These are phyloP conservation scores for Apodospora peruviana DNA, from an alignment of 495 filamentous ascomycete genomes.

Conservation along the genomic window DNA sequence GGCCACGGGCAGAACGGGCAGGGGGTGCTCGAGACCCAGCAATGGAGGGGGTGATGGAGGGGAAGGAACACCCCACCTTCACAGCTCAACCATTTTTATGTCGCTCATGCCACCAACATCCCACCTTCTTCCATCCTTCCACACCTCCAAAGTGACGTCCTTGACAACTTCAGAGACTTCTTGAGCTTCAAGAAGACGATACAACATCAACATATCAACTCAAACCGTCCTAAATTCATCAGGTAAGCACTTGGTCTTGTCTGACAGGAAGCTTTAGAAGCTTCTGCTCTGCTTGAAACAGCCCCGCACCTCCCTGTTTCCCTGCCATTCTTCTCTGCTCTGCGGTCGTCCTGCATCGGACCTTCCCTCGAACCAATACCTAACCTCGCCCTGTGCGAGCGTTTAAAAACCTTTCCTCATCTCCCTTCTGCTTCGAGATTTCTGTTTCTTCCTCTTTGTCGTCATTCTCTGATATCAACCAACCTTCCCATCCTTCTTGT, in stretches of 20 bases:
- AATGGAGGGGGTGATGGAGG: conserved; percentile 2
- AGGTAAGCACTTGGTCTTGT: background rate
- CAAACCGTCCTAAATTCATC: too few relatives aligned
- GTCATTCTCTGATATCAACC: background rate
- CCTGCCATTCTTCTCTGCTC: background rate
- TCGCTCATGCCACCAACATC: conserved; percentile 29
- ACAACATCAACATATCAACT: too few relatives aligned
- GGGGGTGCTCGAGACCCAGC: background rate
- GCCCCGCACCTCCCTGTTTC: conserved; percentile 25
- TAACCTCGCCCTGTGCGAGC: conserved; percentile 11
- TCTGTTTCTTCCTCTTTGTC: conserved; percentile 11
- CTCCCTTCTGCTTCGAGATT: conserved; percentile 12
- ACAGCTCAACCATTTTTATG: conserved; percentile 27
- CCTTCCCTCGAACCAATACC: conserved; percentile 11
- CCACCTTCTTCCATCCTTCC: conserved; percentile 8
- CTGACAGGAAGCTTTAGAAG: background rate
- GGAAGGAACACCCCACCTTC: conserved; percentile 23
- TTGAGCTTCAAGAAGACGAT: conserved; percentile 1
- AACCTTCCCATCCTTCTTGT: too few relatives aligned
- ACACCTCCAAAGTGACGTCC: background rate
- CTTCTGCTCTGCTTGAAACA: conserved; percentile 2
- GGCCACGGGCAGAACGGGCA: background rate
- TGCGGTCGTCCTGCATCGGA: conserved; percentile 29
- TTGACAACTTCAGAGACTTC: background rate
- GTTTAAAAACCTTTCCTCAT: conserved; percentile 25